Evolutionary conservation across 2,329 filamentous ascomycete species (phyloP), one percentile per base, ranked within the genome.

Genomic region (Arthrobotrys pseudoclavata): DNA sequence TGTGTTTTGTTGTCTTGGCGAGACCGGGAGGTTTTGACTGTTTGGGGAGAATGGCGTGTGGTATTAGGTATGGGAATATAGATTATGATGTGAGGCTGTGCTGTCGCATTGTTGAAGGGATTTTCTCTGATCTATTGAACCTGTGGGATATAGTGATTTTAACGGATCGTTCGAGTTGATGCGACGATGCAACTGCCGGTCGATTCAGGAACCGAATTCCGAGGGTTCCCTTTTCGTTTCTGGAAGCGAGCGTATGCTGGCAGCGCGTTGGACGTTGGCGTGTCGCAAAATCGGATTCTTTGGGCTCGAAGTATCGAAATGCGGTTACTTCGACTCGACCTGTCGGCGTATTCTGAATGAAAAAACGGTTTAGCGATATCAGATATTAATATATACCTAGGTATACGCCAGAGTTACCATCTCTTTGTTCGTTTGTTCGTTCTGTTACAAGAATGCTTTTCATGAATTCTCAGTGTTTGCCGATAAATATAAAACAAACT

Each of bases 21-120:
- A 2, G 18, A 5, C 50, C 34, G 29, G 69, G 69, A 72, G 26
- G 47, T 34, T 72, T 72, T 72, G 60, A 60, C 60, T 47, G 42
- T 40, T 57, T 67, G 68, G 29, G 34, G 53, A 24, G 22, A 50
- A 20, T 2, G 37, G 13, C 45, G n/a, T 57, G 29, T 57, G 31
- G 52, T n/a, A 57, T 57, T 40, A 18, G 31, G 20, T 37, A 34
- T 10, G 31, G 12, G 12, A 9, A 34, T 34, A 9, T 4, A 22
- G 52, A 37, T n/a, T 10, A 1, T 31, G 9, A 13, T 18, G 37
- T 57, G 52, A 57, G 52, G 52, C 52, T 57, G 52, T 57, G 34
- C 34, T 37, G 26, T 29, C 7, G 26, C 26, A 4, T 29, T 29
- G 26, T 4, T 3, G 26, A 29, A 29, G 26, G 26, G 26, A 29